These are phyloP conservation scores for Colletotrichum magnum DNA, from an alignment of 2,329 filamentous ascomycete species.

Conservation along the genomic window DNA sequence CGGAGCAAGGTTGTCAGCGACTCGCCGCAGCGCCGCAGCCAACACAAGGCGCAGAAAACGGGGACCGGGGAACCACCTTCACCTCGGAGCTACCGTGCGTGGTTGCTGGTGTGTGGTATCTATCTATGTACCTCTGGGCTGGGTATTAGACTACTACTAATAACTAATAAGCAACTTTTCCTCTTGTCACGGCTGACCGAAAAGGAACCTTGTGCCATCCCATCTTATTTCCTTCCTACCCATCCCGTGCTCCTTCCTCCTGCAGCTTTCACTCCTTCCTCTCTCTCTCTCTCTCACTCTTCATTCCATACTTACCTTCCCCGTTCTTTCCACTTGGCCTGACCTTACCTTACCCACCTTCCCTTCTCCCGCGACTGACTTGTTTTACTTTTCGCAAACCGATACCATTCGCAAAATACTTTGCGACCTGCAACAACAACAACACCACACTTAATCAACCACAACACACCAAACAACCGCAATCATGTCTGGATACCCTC, in stretches of 20 bases:
- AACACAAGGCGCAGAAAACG: conserved; percentile 18
- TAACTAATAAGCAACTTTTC: conserved; percentile 22
- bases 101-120: too few species aligned
- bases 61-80: conserved; percentile 16
- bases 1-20: conserved; percentile 10
- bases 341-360: conserved; percentile 25
- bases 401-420: conserved; percentile 14
- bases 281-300: too few species aligned
- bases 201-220: conserved; percentile 3
- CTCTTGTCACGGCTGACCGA: conserved; percentile 22
- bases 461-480: conserved; percentile 29
- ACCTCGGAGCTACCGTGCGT: conserved; percentile 20
- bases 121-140: too few species aligned
- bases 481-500: conserved; percentile 54
- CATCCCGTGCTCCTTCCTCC: conserved; percentile 15
- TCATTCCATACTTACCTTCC: conserved; percentile 9
- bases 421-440: conserved; percentile 22
- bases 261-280: conserved; percentile 1
- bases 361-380: conserved; percentile 17
- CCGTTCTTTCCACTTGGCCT: conserved; percentile 25
- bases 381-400: conserved; percentile 12
- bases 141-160: background rate
- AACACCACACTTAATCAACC: background rate
- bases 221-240: conserved; percentile 24
- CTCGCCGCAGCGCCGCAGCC: conserved; percentile 11